phyloP scores from a whole-genome alignment of 371 early-diverging fungal species.

The Coemansia sp. region DNA sequence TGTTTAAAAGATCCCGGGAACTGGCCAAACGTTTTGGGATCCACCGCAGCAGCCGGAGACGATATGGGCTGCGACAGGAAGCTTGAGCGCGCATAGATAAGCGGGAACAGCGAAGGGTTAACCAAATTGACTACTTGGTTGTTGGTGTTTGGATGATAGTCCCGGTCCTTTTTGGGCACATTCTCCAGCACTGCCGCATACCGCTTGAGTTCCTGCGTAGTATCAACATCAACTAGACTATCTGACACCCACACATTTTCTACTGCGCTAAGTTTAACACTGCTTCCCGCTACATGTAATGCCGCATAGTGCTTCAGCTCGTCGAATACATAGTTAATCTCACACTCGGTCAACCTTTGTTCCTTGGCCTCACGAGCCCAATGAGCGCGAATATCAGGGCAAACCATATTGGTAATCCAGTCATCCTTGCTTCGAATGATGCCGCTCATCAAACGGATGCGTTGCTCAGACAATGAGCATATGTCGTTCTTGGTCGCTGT shows the following conservation, averaged over 20 bases:
- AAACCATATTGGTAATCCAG: constrained; percentile 51
- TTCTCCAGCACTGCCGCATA: constrained; percentile 46
- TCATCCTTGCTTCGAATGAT: constrained; percentile 53
- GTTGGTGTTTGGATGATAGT: constrained; percentile 58
- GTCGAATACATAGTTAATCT: constrained; percentile 47
- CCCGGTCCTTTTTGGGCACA: constrained; percentile 44
- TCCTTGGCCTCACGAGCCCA: constrained; percentile 51
- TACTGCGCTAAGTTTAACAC: constrained; percentile 33
- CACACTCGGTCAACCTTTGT: constrained; percentile 30
- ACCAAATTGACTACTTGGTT: constrained; percentile 60
- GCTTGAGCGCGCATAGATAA: constrained; percentile 32
- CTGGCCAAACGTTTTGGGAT: constrained; percentile 25
- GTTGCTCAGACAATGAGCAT: constrained; percentile 33
- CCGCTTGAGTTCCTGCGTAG: constrained; percentile 24
- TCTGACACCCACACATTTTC: constrained; percentile 53
- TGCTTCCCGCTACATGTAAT: constrained; percentile 26
- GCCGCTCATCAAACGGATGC: constrained; percentile 34
- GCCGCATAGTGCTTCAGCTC: constrained; percentile 48
- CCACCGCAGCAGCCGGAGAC: constrained; percentile 26
- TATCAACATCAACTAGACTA: constrained; percentile 25
- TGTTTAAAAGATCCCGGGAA: constrained; percentile 13
- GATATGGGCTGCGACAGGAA: constrained; percentile 19
- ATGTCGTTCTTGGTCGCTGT: not conserved
- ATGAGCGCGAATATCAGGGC: constrained; percentile 34
- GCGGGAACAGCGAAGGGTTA: constrained; percentile 61